Base-by-base conservation (phyloP, 495 filamentous ascomycete genomes). In the Elasticomyces elasticus region DNA sequence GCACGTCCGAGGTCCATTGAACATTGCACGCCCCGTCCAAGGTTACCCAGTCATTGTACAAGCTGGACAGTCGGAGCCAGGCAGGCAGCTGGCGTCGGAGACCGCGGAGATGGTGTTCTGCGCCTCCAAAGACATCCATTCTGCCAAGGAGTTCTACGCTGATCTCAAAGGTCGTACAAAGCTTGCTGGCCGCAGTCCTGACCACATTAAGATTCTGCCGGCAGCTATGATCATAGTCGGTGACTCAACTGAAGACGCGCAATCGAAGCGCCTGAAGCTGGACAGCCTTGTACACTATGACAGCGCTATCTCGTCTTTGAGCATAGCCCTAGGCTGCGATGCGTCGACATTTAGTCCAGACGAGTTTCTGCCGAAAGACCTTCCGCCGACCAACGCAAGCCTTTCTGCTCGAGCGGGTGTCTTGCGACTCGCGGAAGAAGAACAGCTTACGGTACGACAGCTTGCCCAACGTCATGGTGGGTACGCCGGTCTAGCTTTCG, bases 41-140 rank as follows among this genome's bases (percentile, higher is more conserved):
- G 70, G 83, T 22, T 83, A 80, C 11, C 83, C 83, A 0, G 66
- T 86, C 11, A 69, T 85, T 5, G 67, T 85, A 5, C 82, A 86
- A 64, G 83, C 83, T 0, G 82, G 82, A 1, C 80, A 79, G 0
- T 84, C 80, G 0, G 73, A 74, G 28, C 74, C 80, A 0, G 82
- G 83, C 1, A 79, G 79, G 62, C 69, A 58, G 0, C 84, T 86
- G 54, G 81, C 79, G 0, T 78, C 80, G 0, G 76, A 83, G 57
- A 79, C 81, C 55, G 79, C 75, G 37, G 78, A 82, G 56, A 77
- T 76, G 13, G 79, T 84, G 23, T 66, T 62, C 44, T 59, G 56
- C 56, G 48, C 56, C 20, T 43, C 56, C 19, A 37, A 44, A 31
- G 51, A 59, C 27, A 60, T 78, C 15, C 68, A 71, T 13, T 53